Evolutionary conservation across 192 early-diverging fungal genomes (phyloP).

Genomic region (Coemansia asiatica): DNA sequence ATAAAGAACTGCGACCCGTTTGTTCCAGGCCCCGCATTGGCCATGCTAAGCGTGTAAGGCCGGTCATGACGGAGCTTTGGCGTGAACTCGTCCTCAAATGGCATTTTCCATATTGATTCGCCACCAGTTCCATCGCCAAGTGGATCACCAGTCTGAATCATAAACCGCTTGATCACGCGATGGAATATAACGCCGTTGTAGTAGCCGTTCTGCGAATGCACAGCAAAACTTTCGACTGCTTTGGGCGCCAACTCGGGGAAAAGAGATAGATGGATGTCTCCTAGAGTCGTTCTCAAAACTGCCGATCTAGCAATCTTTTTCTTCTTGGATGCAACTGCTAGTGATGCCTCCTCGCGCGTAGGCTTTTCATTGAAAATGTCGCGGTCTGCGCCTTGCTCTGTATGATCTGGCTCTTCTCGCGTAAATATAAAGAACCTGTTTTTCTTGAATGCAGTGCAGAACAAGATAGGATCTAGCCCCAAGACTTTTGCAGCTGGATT

Average conservation of each 20-base stretch:
- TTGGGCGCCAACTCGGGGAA: slow-evolving; percentile 85
- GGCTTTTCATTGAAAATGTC: slow-evolving; percentile 99
- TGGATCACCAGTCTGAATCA: slow-evolving; percentile 94
- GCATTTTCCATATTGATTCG: slow-evolving; percentile 84
- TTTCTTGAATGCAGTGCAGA: slow-evolving; percentile 84
- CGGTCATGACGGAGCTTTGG: slow-evolving; percentile 78
- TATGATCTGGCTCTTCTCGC: slow-evolving; percentile 71
- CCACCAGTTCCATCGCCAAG: slow-evolving; percentile 93
- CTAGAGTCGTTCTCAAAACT: slow-evolving; percentile 84
- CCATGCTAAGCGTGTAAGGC: slow-evolving; percentile 93
- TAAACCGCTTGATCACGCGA: slow-evolving; percentile 94
- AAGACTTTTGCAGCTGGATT: slow-evolving; percentile 78
- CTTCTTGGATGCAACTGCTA: slow-evolving; percentile 67
- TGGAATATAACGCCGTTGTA: slow-evolving; percentile 95
- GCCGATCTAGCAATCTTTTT: slow-evolving; percentile 69
- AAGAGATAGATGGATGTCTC: slow-evolving; percentile 86
- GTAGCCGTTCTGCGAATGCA: slow-evolving; percentile 80
- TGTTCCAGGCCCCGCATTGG: slow-evolving; percentile 85
- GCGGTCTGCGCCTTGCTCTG: slow-evolving; percentile 63
- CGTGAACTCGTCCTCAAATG: slow-evolving; percentile 94
- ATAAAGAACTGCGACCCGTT: slow-evolving; percentile 98
- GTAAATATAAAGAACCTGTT: slow-evolving; percentile 97
- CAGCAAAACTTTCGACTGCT: slow-evolving; percentile 93
- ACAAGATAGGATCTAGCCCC: slow-evolving; percentile 84
- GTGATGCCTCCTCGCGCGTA: slow-evolving; percentile 90